Conservation (phyloP, 192 early-diverging fungal genomes). For the Coemansia pectinata region DNA sequence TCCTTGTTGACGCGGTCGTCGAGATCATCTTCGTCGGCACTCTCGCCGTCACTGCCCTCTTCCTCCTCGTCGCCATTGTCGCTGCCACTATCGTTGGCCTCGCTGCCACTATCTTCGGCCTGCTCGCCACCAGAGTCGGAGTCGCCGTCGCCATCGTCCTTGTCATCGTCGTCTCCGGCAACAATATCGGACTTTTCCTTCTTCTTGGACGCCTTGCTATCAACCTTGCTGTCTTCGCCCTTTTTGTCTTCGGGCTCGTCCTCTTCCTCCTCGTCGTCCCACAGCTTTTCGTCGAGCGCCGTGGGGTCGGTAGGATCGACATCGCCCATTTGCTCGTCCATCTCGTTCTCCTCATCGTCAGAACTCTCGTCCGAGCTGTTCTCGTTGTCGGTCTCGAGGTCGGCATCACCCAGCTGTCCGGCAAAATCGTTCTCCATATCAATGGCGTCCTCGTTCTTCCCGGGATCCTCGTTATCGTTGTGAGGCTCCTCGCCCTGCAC, state of each 20-base stretch:
- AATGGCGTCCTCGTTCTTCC: constrained; percentile 83
- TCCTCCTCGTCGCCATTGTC: constrained; percentile 41
- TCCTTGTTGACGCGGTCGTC: constrained; percentile 56
- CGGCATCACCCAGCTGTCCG: constrained; percentile 85
- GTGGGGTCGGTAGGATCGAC: constrained; percentile 84
- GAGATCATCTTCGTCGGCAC: constrained; percentile 54
- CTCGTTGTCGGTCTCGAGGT: constrained; percentile 73
- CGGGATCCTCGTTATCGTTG: constrained; percentile 58
- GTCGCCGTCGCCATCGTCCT: constrained; percentile 38
- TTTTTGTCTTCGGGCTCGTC: constrained; percentile 54
- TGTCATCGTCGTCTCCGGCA: constrained; percentile 52
- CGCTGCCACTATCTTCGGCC: constrained; percentile 32
- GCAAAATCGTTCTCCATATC: constrained; percentile 98
- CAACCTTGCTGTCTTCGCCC: constrained; percentile 55
- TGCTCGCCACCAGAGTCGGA: constrained; percentile 7
- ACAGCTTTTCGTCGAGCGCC: constrained; percentile 96
- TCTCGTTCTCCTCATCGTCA: constrained; percentile 70
- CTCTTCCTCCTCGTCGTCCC: constrained; percentile 77
- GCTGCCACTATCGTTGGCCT: constrained; percentile 1
- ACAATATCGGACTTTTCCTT: constrained; percentile 49
- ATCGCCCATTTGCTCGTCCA: constrained; percentile 91
- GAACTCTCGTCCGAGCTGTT: constrained; percentile 60
- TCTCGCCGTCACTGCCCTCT: constrained; percentile 59
- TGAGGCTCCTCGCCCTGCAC: constrained; percentile 71
- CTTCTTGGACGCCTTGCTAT: constrained; percentile 49